Conservation (phyloP, 2,329 filamentous ascomycete genomes). For the Mycosphaerella sp. region DNA sequence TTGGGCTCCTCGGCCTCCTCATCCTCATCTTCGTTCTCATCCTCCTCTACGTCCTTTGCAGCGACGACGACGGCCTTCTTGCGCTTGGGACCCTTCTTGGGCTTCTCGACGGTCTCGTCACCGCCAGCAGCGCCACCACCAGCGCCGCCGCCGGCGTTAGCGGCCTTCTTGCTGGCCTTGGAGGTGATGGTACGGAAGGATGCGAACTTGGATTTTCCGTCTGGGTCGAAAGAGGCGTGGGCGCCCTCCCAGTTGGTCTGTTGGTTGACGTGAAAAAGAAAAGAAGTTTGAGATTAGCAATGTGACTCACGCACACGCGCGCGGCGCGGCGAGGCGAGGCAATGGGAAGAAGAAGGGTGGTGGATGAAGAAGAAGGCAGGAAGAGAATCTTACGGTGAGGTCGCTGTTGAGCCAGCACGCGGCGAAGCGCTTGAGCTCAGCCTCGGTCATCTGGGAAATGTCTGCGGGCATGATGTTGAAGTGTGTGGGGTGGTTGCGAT, state of each 20-base stretch:
- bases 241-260: slow-evolving; percentile 19
- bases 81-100: slow-evolving; percentile 6
- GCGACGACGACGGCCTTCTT: background rate
- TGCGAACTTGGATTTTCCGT: slow-evolving; percentile 16
- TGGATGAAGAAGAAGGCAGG: background rate
- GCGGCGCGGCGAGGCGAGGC: too few relatives aligned
- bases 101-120: slow-evolving; percentile 11
- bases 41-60: background rate
- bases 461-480: slow-evolving; percentile 8
- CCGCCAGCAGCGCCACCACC: slow-evolving; percentile 7
- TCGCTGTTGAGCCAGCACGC: slow-evolving; percentile 15
- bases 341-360: too few relatives aligned
- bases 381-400: background rate
- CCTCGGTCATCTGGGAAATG: slow-evolving; percentile 1
- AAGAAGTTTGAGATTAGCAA: too few relatives aligned
- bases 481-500: background rate
- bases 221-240: slow-evolving; percentile 11
- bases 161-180: slow-evolving; percentile 7
- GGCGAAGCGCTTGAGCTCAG: slow-evolving; percentile 20
- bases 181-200: slow-evolving; percentile 20
- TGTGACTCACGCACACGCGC: too few relatives aligned
- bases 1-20: slow-evolving; percentile 10
- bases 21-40: slow-evolving; percentile 2
- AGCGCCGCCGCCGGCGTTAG: background rate
- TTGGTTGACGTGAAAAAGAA: background rate